These are phyloP conservation scores for Edhazardia aedis DNA, from an alignment of 371 early-diverging fungal genomes.

Conservation along the genomic window DNA sequence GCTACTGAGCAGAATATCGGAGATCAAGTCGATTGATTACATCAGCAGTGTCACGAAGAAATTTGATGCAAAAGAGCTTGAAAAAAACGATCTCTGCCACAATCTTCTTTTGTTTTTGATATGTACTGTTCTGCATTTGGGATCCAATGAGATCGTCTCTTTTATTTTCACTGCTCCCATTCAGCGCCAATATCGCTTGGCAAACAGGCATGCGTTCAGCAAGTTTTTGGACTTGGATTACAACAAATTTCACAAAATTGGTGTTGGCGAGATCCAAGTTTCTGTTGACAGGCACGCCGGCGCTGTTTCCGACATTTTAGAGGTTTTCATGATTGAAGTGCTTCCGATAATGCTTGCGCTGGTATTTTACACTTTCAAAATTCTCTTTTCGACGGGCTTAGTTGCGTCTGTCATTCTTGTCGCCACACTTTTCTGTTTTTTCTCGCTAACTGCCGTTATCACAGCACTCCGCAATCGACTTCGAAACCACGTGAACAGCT, in stretches of 20 bases:
- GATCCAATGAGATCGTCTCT: slow-evolving; percentile 21
- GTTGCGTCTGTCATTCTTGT: slow-evolving; percentile 15
- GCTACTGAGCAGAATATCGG: background rate
- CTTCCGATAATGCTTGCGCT: slow-evolving; percentile 15
- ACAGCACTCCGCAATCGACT: slow-evolving; percentile 33
- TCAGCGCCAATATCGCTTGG: slow-evolving; percentile 22
- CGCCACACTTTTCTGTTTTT: slow-evolving; percentile 19
- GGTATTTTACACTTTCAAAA: slow-evolving; percentile 2
- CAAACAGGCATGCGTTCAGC: slow-evolving; percentile 16
- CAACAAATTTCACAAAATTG: slow-evolving; percentile 12
- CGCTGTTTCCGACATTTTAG: slow-evolving; percentile 40
- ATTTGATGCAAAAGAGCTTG: background rate
- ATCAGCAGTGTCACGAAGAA: no score
- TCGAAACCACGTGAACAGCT: slow-evolving; percentile 22
- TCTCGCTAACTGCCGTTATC: slow-evolving; percentile 27
- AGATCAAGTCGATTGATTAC: background rate
- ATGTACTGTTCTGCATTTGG: background rate
- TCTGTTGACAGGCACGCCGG: slow-evolving; percentile 27
- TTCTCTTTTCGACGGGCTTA: slow-evolving; percentile 9
- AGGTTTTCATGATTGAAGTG: slow-evolving; percentile 29
- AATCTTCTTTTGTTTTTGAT: slow-evolving; percentile 1
- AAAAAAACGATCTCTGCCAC: slow-evolving; percentile 1
- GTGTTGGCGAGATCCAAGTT: slow-evolving; percentile 29
- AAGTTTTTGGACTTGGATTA: slow-evolving; percentile 21
- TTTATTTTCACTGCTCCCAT: slow-evolving; percentile 24